These are phyloP conservation scores for Daldinia decipiens DNA, from an alignment of 495 filamentous ascomycete genomes.

Conservation along the genomic window DNA sequence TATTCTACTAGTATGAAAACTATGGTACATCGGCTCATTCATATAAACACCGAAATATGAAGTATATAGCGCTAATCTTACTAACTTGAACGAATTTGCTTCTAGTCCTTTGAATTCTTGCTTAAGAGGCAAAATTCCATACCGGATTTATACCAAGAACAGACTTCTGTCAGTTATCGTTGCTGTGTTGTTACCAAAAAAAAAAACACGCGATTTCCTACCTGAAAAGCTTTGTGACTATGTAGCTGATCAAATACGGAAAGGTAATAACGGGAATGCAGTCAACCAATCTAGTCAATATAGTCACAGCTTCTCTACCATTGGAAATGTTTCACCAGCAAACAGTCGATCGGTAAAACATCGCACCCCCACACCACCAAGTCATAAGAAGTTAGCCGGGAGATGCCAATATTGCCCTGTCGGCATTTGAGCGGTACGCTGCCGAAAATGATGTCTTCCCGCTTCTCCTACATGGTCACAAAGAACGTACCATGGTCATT, in stretches of 20 bases:
- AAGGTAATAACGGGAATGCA: slow-evolving; percentile 34
- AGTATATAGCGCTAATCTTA: neutral
- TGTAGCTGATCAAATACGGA: slow-evolving; percentile 20
- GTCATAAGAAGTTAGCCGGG: slow-evolving; percentile 21
- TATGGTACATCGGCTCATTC: slow-evolving; percentile 4
- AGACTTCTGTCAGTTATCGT: neutral
- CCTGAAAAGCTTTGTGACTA: slow-evolving; percentile 22
- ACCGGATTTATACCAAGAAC: neutral
- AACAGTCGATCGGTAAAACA: slow-evolving; percentile 34
- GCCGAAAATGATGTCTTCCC: slow-evolving; percentile 20
- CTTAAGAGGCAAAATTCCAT: neutral
- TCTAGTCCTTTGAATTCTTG: neutral
- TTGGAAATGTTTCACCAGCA: slow-evolving; percentile 42
- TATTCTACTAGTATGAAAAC: slow-evolving; percentile 28
- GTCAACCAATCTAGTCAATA: slow-evolving; percentile 39
- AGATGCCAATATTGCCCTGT: slow-evolving; percentile 32
- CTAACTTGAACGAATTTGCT: neutral
- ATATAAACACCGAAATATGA: slow-evolving; percentile 1
- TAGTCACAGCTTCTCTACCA: slow-evolving; percentile 11
- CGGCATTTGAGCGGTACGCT: slow-evolving; percentile 42
- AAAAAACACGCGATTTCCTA: slow-evolving; percentile 40
- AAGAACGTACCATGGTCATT: neutral
- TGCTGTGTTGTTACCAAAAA: slow-evolving; percentile 21
- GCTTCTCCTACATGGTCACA: neutral
- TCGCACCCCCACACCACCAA: slow-evolving; percentile 38